Conservation (phyloP, 2,329 filamentous ascomycete genomes). For the Paecilomyces sp. region DNA sequence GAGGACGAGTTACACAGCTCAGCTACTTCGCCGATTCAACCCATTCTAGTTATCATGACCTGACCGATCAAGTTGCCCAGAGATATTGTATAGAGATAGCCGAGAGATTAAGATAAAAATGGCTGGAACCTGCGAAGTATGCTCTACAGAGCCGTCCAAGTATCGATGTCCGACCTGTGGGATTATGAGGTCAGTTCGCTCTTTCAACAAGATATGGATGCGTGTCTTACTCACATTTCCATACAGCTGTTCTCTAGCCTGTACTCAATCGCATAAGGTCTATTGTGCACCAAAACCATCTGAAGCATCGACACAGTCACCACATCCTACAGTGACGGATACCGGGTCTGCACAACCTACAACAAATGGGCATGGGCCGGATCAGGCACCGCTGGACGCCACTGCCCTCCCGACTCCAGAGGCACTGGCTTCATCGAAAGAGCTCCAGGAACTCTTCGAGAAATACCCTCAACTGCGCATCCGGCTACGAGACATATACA, state of each 20-base stretch:
- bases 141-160: conserved; percentile 18
- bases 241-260: conserved; percentile 39
- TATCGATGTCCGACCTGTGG: conserved; percentile 24
- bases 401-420: conserved; percentile 5
- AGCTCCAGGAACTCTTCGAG: conserved; percentile 31
- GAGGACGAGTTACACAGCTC: too few species aligned
- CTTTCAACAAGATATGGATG: not conserved
- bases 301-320: conserved; percentile 8
- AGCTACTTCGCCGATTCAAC: too few species aligned
- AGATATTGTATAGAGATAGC: not conserved
- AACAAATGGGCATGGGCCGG: conserved; percentile 4
- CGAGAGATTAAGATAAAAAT: conserved; percentile 1
- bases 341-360: not conserved
- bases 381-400: conserved; percentile 3
- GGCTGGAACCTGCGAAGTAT: conserved; percentile 17
- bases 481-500: conserved; percentile 37
- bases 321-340: not conserved
- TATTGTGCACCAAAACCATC: conserved; percentile 29
- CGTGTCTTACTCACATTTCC: not conserved
- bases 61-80: not conserved
- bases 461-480: conserved; percentile 31
- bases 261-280: conserved; percentile 38
- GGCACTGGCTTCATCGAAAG: conserved; percentile 18
- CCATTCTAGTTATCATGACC: not conserved
- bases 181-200: conserved; percentile 13